A percentile compares a stretch with the other conserved stretches of the same genome.
These are phyloP conservation scores for Elymus sibiricus DNA, from an alignment of 176 grass and related monocot genomes.

Conservation along the genomic window DNA sequence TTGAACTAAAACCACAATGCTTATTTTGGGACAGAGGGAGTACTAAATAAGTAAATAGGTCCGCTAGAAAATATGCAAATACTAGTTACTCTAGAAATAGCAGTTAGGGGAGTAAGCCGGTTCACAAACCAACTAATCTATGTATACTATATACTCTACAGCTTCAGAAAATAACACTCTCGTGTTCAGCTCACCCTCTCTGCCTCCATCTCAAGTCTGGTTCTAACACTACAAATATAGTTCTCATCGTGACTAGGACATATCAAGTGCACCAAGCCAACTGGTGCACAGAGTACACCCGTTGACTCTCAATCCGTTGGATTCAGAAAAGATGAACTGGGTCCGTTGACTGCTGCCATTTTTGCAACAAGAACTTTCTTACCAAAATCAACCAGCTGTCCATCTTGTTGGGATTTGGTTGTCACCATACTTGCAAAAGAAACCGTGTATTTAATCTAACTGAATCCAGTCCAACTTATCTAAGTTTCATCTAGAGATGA, in stretches of 20 bases:
- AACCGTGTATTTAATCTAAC: background rate
- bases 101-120: background rate
- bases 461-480: background rate
- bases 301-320: background rate
- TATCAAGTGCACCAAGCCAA: too few species aligned
- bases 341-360: background rate
- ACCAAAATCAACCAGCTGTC: background rate
- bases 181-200: too few species aligned
- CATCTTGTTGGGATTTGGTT: background rate
- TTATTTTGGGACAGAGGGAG: too few species aligned
- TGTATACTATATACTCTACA: too few species aligned
- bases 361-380: background rate
- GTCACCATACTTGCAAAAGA: background rate
- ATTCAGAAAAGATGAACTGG: background rate
- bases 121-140: background rate
- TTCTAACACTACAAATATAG: too few species aligned
- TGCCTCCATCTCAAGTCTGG: too few species aligned
- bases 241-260: too few species aligned
- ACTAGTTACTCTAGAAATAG: background rate
- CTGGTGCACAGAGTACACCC: background rate
- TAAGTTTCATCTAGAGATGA: background rate
- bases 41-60: too few species aligned
- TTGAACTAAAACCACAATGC: too few species aligned
- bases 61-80: too few species aligned
- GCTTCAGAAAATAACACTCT: too few species aligned